These are phyloP conservation scores for Didymella pinodella DNA, from an alignment of 2,329 filamentous ascomycete species.

Conservation along the genomic window DNA sequence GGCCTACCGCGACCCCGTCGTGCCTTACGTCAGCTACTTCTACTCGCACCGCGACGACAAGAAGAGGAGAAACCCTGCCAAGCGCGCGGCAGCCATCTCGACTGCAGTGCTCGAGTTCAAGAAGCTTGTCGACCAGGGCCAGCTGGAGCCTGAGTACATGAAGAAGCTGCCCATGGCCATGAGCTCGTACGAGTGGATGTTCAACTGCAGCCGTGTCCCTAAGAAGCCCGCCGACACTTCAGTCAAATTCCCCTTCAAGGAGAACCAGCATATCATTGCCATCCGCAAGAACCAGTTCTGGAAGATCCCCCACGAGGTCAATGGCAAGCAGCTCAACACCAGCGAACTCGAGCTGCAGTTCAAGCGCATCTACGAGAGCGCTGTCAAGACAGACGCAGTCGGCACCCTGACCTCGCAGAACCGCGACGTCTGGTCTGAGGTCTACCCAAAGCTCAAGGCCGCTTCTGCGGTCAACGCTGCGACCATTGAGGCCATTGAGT, in stretches of 20 bases:
- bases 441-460: slow-evolving; percentile 68
- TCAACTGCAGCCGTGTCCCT: slow-evolving; percentile 89
- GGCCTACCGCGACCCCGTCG: slow-evolving; percentile 90
- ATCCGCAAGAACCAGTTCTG: slow-evolving; percentile 98
- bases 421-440: slow-evolving; percentile 90
- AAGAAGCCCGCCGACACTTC: slow-evolving; percentile 83
- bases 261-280: slow-evolving; percentile 87
- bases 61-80: slow-evolving; percentile 83
- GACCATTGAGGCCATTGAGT: slow-evolving; percentile 81
- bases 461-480: slow-evolving; percentile 81
- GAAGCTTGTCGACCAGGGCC: slow-evolving; percentile 82
- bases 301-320: slow-evolving; percentile 83
- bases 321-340: slow-evolving; percentile 85
- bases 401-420: slow-evolving; percentile 90
- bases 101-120: slow-evolving; percentile 92
- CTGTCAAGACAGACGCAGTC: slow-evolving; percentile 75
- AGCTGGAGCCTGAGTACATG: slow-evolving; percentile 97
- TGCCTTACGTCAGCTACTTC: slow-evolving; percentile 99
- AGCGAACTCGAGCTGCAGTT: slow-evolving; percentile 92
- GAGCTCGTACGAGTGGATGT: slow-evolving; percentile 99
- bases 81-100: slow-evolving; percentile 89
- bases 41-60: slow-evolving; percentile 97
- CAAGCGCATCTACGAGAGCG: slow-evolving; percentile 79
- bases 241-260: slow-evolving; percentile 76
- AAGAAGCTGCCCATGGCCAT: slow-evolving; percentile 97